Conservation (phyloP, 495 filamentous ascomycete genomes). For the Tetracladium setigerum region DNA sequence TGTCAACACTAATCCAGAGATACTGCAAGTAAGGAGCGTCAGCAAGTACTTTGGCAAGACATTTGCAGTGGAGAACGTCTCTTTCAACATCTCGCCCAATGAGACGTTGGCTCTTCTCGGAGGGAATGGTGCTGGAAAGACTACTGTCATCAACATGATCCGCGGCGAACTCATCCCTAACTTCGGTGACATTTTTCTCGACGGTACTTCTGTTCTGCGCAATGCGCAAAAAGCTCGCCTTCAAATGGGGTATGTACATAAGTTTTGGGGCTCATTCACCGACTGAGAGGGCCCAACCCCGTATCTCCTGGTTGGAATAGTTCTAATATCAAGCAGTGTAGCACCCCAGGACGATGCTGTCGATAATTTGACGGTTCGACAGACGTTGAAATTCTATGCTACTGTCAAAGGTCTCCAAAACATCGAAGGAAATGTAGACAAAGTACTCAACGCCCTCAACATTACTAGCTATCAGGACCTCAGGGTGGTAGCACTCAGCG, state of each 20-base stretch:
- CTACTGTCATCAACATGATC: conserved; percentile 21
- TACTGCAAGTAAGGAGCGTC: conserved; percentile 21
- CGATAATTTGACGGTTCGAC: conserved; percentile 36
- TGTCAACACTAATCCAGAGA: background rate
- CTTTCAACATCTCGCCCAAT: conserved; percentile 25
- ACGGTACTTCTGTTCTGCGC: conserved; percentile 11
- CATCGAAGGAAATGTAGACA: conserved; percentile 32
- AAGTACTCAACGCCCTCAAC: conserved; percentile 25
- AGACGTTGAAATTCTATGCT: conserved; percentile 43
- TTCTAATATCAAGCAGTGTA: background rate
- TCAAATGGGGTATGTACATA: conserved; percentile 11
- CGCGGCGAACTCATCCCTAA: conserved; percentile 18
- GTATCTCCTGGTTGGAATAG: no score
- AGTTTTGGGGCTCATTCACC: no score
- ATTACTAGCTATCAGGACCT: conserved; percentile 26
- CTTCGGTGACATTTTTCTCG: conserved; percentile 14
- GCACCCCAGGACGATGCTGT: conserved; percentile 24
- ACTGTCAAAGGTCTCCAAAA: conserved; percentile 38
- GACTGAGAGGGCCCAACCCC: no score
- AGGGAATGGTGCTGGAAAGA: conserved; percentile 23
- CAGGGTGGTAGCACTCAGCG: conserved; percentile 34
- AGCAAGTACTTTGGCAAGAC: conserved; percentile 24
- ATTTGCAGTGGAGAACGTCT: conserved; percentile 29
- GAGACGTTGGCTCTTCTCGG: conserved; percentile 30
- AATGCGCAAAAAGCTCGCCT: conserved; percentile 13